Evolutionary conservation across 768 basidiomycete species (phyloP).

Genomic region (Russula virescens): DNA sequence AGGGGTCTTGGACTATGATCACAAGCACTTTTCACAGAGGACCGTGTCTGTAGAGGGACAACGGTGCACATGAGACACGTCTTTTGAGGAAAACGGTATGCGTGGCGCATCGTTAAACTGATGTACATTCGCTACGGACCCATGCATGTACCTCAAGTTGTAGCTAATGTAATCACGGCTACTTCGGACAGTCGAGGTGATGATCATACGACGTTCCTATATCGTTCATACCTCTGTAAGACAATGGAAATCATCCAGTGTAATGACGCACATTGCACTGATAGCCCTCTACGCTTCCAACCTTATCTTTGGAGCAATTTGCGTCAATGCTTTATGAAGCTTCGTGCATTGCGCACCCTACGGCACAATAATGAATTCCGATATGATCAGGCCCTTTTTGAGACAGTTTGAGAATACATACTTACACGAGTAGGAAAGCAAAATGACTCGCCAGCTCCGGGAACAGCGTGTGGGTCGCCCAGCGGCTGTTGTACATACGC

Average conservation of each 20-base stretch:
- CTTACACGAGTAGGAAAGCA: background rate
- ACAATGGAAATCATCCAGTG: conserved; percentile 27
- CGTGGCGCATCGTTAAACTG: conserved; percentile 29
- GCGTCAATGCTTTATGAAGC: conserved; percentile 32
- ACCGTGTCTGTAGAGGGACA: conserved; percentile 43
- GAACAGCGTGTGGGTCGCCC: conserved; percentile 28
- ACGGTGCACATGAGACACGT: background rate
- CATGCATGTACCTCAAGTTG: conserved; percentile 27
- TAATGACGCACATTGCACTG: conserved; percentile 43
- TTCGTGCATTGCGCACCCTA: conserved; percentile 48
- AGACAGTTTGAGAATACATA: background rate
- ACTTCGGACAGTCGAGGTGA: conserved; percentile 38
- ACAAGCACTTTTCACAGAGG: conserved; percentile 54
- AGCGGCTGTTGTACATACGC: conserved; percentile 34
- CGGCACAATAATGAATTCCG: conserved; percentile 55
- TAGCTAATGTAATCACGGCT: conserved; percentile 25
- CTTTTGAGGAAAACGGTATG: background rate
- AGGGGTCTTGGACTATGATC: conserved; percentile 54
- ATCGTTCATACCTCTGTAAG: background rate
- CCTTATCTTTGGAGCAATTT: conserved; percentile 39
- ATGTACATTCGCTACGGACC: conserved; percentile 29
- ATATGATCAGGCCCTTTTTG: conserved; percentile 47
- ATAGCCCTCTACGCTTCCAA: conserved; percentile 65
- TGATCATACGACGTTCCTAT: conserved; percentile 38
- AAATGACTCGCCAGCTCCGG: conserved; percentile 35